A percentile compares a stretch with the other conserved stretches of the same genome.
phyloP scores from a whole-genome alignment of 805 yeast genomes.

The Candida insectorum region DNA sequence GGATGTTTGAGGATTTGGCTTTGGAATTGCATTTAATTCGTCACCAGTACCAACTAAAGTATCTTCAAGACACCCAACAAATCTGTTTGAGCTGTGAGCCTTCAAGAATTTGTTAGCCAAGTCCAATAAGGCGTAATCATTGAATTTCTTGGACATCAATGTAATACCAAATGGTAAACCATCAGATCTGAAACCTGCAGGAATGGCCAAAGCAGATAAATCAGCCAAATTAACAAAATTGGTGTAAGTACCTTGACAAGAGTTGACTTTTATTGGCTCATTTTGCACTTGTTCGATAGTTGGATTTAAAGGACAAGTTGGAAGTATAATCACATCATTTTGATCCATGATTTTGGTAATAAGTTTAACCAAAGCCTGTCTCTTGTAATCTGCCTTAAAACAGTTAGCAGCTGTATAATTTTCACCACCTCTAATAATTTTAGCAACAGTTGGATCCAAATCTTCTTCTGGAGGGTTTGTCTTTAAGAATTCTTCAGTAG shows the following conservation, averaged over 20 bases:
- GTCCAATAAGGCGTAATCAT: constrained; percentile 85
- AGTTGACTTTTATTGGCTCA: constrained; percentile 82
- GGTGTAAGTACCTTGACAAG: constrained; percentile 97
- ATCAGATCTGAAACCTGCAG: constrained; percentile 80
- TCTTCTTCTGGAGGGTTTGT: constrained; percentile 66
- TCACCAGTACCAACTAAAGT: constrained; percentile 36
- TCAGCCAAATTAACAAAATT: constrained; percentile 95
- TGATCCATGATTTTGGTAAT: constrained; percentile 52
- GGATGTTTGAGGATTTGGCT: constrained; percentile 35
- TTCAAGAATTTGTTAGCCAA: constrained; percentile 72
- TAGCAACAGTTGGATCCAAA: constrained; percentile 79
- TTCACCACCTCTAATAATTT: constrained; percentile 76
- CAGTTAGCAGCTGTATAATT: constrained; percentile 77
- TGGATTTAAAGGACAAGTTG: constrained; percentile 93
- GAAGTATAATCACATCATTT: constrained; percentile 79
- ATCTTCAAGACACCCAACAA: constrained; percentile 51
- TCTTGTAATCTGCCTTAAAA: constrained; percentile 80
- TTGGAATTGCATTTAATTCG: constrained; percentile 48
- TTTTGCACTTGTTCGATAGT: constrained; percentile 64
- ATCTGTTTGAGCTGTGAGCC: constrained; percentile 45
- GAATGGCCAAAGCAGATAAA: constrained; percentile 85
- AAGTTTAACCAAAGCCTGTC: constrained; percentile 73
- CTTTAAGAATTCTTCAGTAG: constrained; percentile 67
- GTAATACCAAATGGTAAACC: constrained; percentile 92
- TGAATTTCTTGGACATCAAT: constrained; percentile 72